phyloP scores from a whole-genome alignment of 2,329 filamentous ascomycete species.

The Alternaria ventricosa region DNA sequence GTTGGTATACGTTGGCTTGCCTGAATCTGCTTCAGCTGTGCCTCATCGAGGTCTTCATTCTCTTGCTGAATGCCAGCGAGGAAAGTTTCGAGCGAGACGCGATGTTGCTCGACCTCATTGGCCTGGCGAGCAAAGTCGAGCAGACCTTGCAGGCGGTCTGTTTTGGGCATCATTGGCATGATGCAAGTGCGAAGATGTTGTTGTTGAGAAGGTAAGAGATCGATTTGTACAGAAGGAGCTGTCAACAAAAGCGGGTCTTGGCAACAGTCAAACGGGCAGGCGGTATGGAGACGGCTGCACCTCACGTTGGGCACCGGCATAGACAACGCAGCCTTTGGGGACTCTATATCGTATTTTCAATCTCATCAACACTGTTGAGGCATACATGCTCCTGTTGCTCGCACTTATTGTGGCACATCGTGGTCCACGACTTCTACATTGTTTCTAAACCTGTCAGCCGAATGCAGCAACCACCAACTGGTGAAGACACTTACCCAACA shows the following conservation, averaged over 20 bases:
- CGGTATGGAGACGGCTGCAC: not conserved
- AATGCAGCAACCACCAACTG: not conserved
- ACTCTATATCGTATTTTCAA: not conserved
- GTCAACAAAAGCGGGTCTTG: not conserved
- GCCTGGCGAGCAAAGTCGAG: not conserved
- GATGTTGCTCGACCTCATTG: not conserved
- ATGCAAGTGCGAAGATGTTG: not conserved
- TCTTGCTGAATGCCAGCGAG: not conserved
- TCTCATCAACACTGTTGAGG: not conserved
- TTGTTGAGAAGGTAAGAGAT: not conserved
- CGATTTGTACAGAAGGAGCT: not conserved
- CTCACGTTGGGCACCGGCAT: too few species aligned
- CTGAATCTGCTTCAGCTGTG: not conserved
- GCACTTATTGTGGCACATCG: constrained; percentile 1
- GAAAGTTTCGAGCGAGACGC: not conserved
- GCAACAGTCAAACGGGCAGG: not conserved
- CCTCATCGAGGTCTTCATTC: not conserved
- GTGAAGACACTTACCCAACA: constrained; percentile 23
- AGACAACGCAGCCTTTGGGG: too few species aligned
- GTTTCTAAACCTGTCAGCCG: constrained; percentile 17
- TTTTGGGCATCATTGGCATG: not conserved
- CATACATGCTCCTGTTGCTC: not conserved
- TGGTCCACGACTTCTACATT: constrained; percentile 33
- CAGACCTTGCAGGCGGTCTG: not conserved
- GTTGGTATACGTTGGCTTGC: not conserved